A percentile compares a stretch with the other conserved stretches of the same genome.
Conservation (phyloP, 2,329 filamentous ascomycete species). For the Aspergillus pseudoviridinutans region DNA sequence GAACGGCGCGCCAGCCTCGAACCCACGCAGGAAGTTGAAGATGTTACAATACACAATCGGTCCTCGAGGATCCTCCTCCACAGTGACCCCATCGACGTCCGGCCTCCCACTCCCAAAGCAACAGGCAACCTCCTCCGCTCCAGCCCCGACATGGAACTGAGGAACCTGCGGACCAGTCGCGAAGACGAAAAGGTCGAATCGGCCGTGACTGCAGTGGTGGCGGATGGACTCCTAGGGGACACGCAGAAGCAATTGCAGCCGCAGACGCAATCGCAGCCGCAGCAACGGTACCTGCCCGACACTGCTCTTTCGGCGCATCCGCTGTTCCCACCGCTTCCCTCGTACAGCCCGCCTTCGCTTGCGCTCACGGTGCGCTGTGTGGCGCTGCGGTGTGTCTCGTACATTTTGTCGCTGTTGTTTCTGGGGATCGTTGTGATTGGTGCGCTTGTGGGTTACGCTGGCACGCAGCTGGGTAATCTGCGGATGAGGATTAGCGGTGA, state of each 20-base stretch:
- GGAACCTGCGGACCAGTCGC: not conserved
- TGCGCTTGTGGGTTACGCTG: conserved; percentile 65
- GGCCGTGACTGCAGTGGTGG: not conserved
- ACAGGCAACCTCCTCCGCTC: not conserved
- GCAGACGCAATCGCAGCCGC: not conserved
- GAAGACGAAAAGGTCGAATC: not conserved
- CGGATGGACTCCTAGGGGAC: conserved; percentile 11
- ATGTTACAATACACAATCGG: not conserved
- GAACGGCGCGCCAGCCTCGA: not conserved
- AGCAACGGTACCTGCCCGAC: not conserved
- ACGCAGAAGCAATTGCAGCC: not conserved
- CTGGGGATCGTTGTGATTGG: conserved; percentile 72
- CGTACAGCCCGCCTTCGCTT: conserved; percentile 71
- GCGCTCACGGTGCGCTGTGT: conserved; percentile 63
- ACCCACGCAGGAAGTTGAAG: not conserved
- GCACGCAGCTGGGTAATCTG: conserved; percentile 46
- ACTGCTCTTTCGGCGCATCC: conserved; percentile 18
- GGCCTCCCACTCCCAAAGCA: not conserved
- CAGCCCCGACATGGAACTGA: not conserved
- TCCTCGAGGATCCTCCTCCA: not conserved
- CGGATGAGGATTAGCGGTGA: conserved; percentile 55
- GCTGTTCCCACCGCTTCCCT: conserved; percentile 76
- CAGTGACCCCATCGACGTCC: not conserved
- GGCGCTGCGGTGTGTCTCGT: conserved; percentile 63
- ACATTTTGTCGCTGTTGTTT: conserved; percentile 73